Evolutionary conservation across 768 basidiomycete genomes (phyloP), one percentile per base, ranked within the genome.

Genomic region (Mycena haematopus): DNA sequence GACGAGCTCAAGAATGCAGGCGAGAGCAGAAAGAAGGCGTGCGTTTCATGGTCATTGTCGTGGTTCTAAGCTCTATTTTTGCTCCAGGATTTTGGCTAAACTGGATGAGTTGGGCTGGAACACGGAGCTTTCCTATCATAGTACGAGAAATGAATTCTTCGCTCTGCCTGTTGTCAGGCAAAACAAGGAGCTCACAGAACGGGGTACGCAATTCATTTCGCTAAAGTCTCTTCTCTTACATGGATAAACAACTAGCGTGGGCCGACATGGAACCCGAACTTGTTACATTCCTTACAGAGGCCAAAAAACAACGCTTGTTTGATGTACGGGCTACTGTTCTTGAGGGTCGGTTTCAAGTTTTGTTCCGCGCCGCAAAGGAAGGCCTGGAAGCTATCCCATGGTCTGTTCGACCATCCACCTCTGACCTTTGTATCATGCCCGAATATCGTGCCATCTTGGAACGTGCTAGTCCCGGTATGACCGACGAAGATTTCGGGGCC

Each of bases 181-280:
- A 35, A 49, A 68, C 3, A 64, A 62, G 46, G 57, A 58, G 14
- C 66, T 77, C 5, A 73, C 69, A 8, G 73, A 74, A 25, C 66
- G 68, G 51, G 31, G 56, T 57, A 14, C 21, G 56, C 47, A 11
- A 38, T 49, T 27, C 33, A 27, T 36, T 24, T 47, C 44, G 13
- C 19, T 17, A 19, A 5, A 31, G 15, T 31, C 22, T 47, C 19
- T 2, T 17, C 19, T 29, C 27, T 29, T 17, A 31, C 19, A 29
- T 50, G 21, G 22, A 36, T 13, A 27, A 40, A 8, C 24, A 38
- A 11, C 8, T 17, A 57, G 75, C 62, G 22, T 76, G 75, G 76
- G 54, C 65, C 13, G 68, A 63, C 8, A 70, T 75, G 1, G 65
- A 68, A 49, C 51, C 52, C 1, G 62, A 66, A 2, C 54, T 74